Base-by-base conservation (phyloP, 495 filamentous ascomycete species). In the Bathelium albidoporum region DNA sequence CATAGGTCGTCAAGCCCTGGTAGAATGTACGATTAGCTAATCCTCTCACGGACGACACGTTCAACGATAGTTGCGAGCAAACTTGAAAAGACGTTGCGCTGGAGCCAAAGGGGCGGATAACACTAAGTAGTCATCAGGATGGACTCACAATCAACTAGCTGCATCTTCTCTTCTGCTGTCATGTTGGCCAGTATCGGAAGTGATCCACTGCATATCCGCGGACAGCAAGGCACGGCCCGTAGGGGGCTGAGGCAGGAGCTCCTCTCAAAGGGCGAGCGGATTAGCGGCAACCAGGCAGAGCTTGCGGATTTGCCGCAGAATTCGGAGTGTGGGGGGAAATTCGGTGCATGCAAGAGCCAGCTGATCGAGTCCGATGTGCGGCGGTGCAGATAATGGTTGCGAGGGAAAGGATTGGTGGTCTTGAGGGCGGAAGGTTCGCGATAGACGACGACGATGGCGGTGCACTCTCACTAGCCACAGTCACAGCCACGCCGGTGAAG, bases 1-100 rank as follows among this genome's bases (percentile, higher is more conserved):
- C 89, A 95, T 55, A 97, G 81, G 77, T 97, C 91, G 86, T 96
- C 91, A 79, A 97, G 80, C 91, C 90, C 49, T 55, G 4, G 10
- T 11, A 16, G 24, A 2, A 16, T 7, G 16, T 3, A 10, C 5
- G 24, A 20, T 55, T 29, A 55, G 49, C 49, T 11, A n/a, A n/a
- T n/a, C n/a, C n/a, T n/a, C n/a, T n/a, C n/a, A n/a, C n/a, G n/a
- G n/a, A n/a, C n/a, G n/a, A n/a, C n/a, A n/a, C n/a, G n/a, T n/a
- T n/a, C n/a, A 39, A 14, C 34, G 34, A 39, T 39, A 39, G 34
- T 14, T 39, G 34, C 5, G 34, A 39, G 34, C 34, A 39, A 39
- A 39, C 14, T 39, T 39, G 34, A 14, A 39, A 39, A 39, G 14
- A 14, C 14, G 34, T n/a, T n/a, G n/a, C n/a, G n/a, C n/a, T n/a